Percentiles rank a stretch among this genome's conserved stretches.
Conservation (phyloP, 1,284 basidiomycete genomes). For the Paramarasmius palmivorus region DNA sequence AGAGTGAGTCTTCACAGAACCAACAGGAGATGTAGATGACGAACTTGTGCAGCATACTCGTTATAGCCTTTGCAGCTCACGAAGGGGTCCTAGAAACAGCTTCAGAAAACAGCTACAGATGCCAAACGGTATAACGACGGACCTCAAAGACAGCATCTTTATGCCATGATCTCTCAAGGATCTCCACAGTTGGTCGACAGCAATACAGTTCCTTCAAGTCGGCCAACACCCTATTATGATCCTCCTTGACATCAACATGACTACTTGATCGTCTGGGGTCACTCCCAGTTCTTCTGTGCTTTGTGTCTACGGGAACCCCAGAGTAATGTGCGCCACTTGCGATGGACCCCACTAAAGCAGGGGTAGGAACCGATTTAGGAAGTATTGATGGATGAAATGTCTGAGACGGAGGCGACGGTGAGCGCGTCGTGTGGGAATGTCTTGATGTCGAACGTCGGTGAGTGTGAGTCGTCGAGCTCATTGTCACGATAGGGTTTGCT, state of each 20-base stretch:
- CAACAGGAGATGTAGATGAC: slow-evolving; percentile 18
- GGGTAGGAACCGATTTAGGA: slow-evolving; percentile 43
- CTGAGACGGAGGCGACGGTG: slow-evolving; percentile 40
- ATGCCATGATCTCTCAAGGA: slow-evolving; percentile 60
- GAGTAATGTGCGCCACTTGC: slow-evolving; percentile 62
- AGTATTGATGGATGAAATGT: slow-evolving; percentile 45
- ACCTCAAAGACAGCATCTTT: slow-evolving; percentile 64
- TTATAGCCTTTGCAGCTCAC: slow-evolving; percentile 49
- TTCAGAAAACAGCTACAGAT: slow-evolving; percentile 9
- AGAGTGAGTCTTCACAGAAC: slow-evolving; percentile 9
- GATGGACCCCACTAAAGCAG: slow-evolving; percentile 54
- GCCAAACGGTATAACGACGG: neutral
- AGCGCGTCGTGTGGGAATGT: slow-evolving; percentile 26
- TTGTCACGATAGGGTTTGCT: too few species aligned
- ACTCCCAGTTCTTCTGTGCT: slow-evolving; percentile 36
- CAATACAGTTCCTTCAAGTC: slow-evolving; percentile 64
- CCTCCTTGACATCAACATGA: slow-evolving; percentile 36
- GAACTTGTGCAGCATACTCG: slow-evolving; percentile 57
- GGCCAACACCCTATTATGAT: slow-evolving; percentile 44
- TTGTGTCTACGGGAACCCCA: slow-evolving; percentile 40
- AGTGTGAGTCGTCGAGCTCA: slow-evolving; percentile 22
- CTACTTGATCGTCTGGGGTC: slow-evolving; percentile 21
- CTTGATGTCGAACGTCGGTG: slow-evolving; percentile 28
- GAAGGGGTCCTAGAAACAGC: slow-evolving; percentile 44
- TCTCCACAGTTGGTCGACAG: slow-evolving; percentile 52